Percentiles rank a stretch among this genome's conserved stretches.
Evolutionary conservation across 2,329 filamentous ascomycete genomes (phyloP).

Genomic region (Xylaria sp.): DNA sequence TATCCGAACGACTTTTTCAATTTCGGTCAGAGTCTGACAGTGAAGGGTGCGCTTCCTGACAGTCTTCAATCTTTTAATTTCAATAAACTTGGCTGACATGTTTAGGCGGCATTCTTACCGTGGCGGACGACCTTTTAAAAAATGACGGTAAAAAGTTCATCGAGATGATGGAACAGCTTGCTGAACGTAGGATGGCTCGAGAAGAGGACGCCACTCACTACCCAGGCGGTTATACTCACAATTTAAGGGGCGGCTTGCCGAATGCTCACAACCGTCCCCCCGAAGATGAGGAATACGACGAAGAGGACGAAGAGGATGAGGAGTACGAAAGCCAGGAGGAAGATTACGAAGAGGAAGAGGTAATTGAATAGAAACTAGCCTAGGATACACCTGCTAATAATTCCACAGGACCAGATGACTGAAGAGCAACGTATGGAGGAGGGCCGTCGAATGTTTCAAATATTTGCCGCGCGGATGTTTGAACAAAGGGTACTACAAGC

Average conservation of each 20-base stretch:
- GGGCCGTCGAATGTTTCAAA: slow-evolving; percentile 98
- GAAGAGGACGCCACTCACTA: slow-evolving; percentile 86
- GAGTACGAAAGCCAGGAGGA: slow-evolving; percentile 72
- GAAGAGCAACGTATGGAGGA: slow-evolving; percentile 99
- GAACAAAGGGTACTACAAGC: slow-evolving; percentile 95
- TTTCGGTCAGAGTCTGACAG: slow-evolving; percentile 96
- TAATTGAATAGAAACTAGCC: slow-evolving; percentile 48
- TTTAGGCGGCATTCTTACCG: slow-evolving; percentile 95
- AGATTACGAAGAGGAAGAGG: slow-evolving; percentile 84
- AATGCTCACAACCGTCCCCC: slow-evolving; percentile 76
- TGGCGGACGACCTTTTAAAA: slow-evolving; percentile 97
- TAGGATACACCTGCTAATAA: slow-evolving; percentile 41
- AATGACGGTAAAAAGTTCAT: slow-evolving; percentile 99
- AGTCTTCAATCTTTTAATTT: slow-evolving; percentile 37
- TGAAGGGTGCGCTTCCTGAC: slow-evolving; percentile 72
- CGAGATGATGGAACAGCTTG: slow-evolving; percentile 99
- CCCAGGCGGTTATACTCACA: slow-evolving; percentile 67
- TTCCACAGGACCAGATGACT: slow-evolving; percentile 89
- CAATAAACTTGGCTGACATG: slow-evolving; percentile 50
- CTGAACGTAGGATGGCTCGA: slow-evolving; percentile 95
- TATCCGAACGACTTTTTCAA: slow-evolving; percentile 90
- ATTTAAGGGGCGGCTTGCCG: slow-evolving; percentile 68
- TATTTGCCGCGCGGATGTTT: slow-evolving; percentile 99
- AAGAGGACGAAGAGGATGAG: slow-evolving; percentile 71
- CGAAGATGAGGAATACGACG: slow-evolving; percentile 79